Percentiles rank a stretch among this genome's conserved stretches.
Evolutionary conservation across 1,284 basidiomycete genomes (phyloP).

Genomic region (Prillingera fragicola): DNA sequence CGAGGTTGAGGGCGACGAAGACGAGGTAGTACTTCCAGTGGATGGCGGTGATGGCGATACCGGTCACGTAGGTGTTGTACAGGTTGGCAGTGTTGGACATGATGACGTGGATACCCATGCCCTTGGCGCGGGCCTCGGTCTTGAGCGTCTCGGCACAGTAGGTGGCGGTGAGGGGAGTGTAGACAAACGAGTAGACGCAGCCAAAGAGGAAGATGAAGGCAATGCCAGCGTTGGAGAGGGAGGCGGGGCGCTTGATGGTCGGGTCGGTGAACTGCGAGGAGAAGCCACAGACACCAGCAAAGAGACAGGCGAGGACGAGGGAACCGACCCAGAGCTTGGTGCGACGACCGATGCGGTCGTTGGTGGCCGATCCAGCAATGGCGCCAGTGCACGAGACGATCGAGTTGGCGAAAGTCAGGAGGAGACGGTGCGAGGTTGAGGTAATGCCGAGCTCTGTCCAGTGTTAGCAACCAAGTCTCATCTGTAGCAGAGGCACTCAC

Average conservation of each 20-base stretch:
- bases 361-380: conserved; percentile 20
- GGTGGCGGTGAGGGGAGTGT: conserved; percentile 26
- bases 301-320: conserved; percentile 18
- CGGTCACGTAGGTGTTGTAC: conserved; percentile 22
- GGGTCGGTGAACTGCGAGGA: conserved; percentile 15
- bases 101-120: conserved; percentile 26
- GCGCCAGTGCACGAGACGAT: conserved; percentile 24
- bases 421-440: conserved; percentile 19
- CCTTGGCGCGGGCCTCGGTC: conserved; percentile 26
- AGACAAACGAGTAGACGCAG: conserved; percentile 20
- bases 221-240: conserved; percentile 19
- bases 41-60: conserved; percentile 13
- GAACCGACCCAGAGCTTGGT: conserved; percentile 25
- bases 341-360: conserved; percentile 23
- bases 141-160: conserved; percentile 27
- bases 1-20: conserved; percentile 18
- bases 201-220: conserved; percentile 26
- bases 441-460: conserved; percentile 23
- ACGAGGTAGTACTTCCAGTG: conserved; percentile 19
- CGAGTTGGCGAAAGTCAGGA: conserved; percentile 27
- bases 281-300: conserved; percentile 22
- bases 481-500: too few relatives aligned
- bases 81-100: conserved; percentile 17
- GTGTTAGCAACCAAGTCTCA: too few relatives aligned
- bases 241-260: not conserved